phyloP scores from a whole-genome alignment of 2,329 filamentous ascomycete genomes.

The Fusarium continuum region DNA sequence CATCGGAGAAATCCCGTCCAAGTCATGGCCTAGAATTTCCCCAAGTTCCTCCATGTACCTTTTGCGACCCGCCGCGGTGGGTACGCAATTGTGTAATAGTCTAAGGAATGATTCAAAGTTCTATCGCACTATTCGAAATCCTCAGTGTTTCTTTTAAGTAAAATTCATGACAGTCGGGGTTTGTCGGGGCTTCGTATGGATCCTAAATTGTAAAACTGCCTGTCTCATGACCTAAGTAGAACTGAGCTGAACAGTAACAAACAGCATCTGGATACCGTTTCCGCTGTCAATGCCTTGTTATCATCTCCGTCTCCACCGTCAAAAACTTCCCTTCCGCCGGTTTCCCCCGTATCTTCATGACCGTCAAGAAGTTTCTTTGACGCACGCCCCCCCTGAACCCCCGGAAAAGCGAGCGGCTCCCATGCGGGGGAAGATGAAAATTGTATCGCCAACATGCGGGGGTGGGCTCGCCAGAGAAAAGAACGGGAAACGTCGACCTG shows the following conservation, averaged over 20 bases:
- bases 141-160: background rate
- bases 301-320: slow-evolving; percentile 22
- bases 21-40: background rate
- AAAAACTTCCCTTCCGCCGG: slow-evolving; percentile 32
- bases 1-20: slow-evolving; percentile 32
- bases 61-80: slow-evolving; percentile 27
- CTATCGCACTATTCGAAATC: background rate
- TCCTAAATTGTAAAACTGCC: slow-evolving; percentile 22
- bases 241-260: slow-evolving; percentile 1
- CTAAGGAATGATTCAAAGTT: slow-evolving; percentile 3
- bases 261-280: background rate
- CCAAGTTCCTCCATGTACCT: slow-evolving; percentile 21
- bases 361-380: background rate
- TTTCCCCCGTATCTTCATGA: slow-evolving; percentile 14
- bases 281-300: slow-evolving; percentile 4
- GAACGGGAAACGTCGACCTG: background rate
- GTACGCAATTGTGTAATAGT: slow-evolving; percentile 37
- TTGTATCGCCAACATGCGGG: slow-evolving; percentile 33
- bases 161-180: slow-evolving; percentile 29
- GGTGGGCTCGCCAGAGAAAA: slow-evolving; percentile 29
- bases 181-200: slow-evolving; percentile 22
- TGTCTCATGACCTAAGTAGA: slow-evolving; percentile 30
- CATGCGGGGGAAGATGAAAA: slow-evolving; percentile 38
- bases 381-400: slow-evolving; percentile 29
- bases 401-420: slow-evolving; percentile 35